phyloP scores from a whole-genome alignment of 495 filamentous ascomycete genomes.

The Penicillium cataractarum region DNA sequence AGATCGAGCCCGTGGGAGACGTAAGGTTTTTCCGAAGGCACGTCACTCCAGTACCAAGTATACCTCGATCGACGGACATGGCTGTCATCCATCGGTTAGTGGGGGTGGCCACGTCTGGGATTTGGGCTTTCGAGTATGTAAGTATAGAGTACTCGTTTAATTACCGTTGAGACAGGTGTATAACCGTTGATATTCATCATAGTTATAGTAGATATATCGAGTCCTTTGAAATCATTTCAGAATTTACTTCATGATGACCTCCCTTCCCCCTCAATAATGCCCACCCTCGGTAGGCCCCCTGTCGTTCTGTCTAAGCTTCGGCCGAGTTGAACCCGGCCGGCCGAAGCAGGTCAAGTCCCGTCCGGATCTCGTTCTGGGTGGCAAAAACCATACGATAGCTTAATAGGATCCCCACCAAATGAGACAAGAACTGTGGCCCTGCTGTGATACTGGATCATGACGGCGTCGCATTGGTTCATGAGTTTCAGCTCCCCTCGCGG shows the following conservation, averaged over 20 bases:
- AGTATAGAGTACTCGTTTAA: background rate
- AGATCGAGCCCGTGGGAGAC: background rate
- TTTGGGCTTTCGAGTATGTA: background rate
- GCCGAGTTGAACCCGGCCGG: conserved; percentile 9
- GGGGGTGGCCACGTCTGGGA: background rate
- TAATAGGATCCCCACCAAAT: conserved; percentile 1
- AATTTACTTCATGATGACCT: too few relatives aligned
- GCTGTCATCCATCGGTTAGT: background rate
- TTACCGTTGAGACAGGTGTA: background rate
- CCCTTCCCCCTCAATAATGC: background rate
- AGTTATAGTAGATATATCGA: background rate
- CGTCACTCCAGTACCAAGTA: background rate
- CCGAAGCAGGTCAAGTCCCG: background rate
- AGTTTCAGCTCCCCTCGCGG: conserved; percentile 23
- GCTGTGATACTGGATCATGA: conserved; percentile 1
- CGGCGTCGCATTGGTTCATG: conserved; percentile 9
- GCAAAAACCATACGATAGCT: conserved; percentile 9
- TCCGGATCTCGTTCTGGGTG: conserved; percentile 3
- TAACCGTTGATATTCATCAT: background rate
- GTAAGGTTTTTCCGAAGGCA: background rate
- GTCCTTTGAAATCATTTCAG: background rate
- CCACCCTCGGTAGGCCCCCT: background rate
- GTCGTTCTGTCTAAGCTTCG: too few relatives aligned
- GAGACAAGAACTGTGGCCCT: conserved; percentile 6
- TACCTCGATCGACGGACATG: background rate